Evolutionary conservation across 192 early-diverging fungal genomes (phyloP).

Genomic region (Obelidium mucronatum): DNA sequence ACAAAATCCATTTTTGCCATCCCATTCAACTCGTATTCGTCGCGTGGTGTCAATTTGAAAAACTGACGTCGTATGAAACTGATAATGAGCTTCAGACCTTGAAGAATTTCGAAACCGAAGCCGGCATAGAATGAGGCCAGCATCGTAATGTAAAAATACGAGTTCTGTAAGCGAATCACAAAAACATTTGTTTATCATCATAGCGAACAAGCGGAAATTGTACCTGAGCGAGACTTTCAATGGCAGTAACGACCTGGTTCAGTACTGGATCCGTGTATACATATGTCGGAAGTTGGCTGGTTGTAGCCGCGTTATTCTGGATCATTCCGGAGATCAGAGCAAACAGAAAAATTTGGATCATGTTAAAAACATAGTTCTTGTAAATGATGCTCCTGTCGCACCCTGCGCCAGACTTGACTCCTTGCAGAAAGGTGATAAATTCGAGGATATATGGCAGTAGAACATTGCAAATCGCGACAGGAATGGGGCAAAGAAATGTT

Average conservation of each 20-base stretch:
- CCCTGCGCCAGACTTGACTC: slow-evolving; percentile 21
- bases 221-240: slow-evolving; percentile 17
- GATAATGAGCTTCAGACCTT: slow-evolving; percentile 38
- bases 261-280: slow-evolving; percentile 6
- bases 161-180: no score
- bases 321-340: slow-evolving; percentile 13
- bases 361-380: slow-evolving; percentile 15
- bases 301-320: background rate
- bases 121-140: slow-evolving; percentile 39
- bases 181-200: no score
- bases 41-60: slow-evolving; percentile 48
- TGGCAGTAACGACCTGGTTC: slow-evolving; percentile 3
- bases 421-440: slow-evolving; percentile 25
- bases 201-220: no score
- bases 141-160: slow-evolving; percentile 43
- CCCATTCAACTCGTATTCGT: slow-evolving; percentile 49
- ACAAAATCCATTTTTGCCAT: slow-evolving; percentile 41
- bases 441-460: background rate
- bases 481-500: slow-evolving; percentile 3
- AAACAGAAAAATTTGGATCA: slow-evolving; percentile 24
- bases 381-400: slow-evolving; percentile 13
- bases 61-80: slow-evolving; percentile 43
- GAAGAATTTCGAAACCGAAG: slow-evolving; percentile 49
- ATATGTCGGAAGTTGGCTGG: slow-evolving; percentile 1
- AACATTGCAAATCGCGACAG: slow-evolving; percentile 16